These are phyloP conservation scores for Butyriboletus appendiculatus DNA, from an alignment of 1,284 basidiomycete genomes.

Conservation along the genomic window DNA sequence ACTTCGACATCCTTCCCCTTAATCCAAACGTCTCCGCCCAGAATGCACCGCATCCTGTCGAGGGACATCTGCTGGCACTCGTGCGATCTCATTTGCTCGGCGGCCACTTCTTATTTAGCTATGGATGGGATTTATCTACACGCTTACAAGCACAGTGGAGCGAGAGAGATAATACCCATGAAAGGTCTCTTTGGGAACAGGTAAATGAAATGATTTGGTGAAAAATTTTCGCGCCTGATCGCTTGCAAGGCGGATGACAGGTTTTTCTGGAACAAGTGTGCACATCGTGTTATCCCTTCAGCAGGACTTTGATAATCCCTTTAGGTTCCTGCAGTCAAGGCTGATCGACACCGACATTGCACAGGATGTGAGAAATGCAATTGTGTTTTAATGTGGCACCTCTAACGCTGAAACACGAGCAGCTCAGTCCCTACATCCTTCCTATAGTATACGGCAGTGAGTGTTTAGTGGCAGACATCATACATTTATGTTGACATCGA, in stretches of 20 bases:
- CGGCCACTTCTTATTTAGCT: slow-evolving; percentile 89
- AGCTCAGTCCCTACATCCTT: slow-evolving; percentile 88
- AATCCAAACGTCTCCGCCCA: slow-evolving; percentile 66
- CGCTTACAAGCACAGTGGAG: slow-evolving; percentile 85
- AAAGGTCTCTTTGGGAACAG: slow-evolving; percentile 72
- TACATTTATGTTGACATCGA: slow-evolving; percentile 10
- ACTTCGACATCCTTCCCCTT: slow-evolving; percentile 91
- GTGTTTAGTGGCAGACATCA: slow-evolving; percentile 29
- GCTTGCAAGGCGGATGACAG: slow-evolving; percentile 80
- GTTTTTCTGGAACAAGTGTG: slow-evolving; percentile 96
- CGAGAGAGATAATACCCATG: slow-evolving; percentile 47
- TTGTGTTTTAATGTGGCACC: neutral
- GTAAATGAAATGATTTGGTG: slow-evolving; percentile 41
- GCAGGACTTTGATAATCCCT: slow-evolving; percentile 4
- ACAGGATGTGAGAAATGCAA: slow-evolving; percentile 56
- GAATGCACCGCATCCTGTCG: slow-evolving; percentile 78
- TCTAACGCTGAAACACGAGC: slow-evolving; percentile 21
- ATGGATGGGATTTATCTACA: slow-evolving; percentile 89
- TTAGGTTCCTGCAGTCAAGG: slow-evolving; percentile 70
- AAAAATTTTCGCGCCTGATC: slow-evolving; percentile 19
- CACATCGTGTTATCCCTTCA: slow-evolving; percentile 1
- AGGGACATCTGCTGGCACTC: slow-evolving; percentile 85
- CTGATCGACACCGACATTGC: slow-evolving; percentile 64
- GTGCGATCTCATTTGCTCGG: slow-evolving; percentile 84
- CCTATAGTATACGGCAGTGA: slow-evolving; percentile 91